These are phyloP conservation scores for Trichoderma sp. DNA, from an alignment of 2,329 filamentous ascomycete species.

Conservation along the genomic window DNA sequence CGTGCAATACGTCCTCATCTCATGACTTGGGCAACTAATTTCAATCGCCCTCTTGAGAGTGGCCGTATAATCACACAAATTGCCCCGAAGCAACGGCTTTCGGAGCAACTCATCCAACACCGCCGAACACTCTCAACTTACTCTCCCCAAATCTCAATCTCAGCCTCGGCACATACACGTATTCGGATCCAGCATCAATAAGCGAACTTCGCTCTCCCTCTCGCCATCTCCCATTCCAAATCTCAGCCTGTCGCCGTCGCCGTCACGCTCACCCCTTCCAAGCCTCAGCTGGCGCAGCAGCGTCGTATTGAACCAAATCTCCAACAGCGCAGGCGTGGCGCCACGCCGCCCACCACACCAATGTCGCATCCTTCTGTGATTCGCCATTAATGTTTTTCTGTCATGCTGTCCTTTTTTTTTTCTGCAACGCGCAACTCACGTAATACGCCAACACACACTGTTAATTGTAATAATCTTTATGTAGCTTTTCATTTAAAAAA, in stretches of 20 bases:
- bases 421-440: not conserved
- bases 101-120: conserved; percentile 5
- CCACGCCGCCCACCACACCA: not conserved
- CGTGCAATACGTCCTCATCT: not conserved
- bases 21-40: not conserved
- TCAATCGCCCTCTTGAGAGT: not conserved
- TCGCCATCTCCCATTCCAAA: not conserved
- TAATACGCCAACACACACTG: not conserved
- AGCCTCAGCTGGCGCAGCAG: not conserved
- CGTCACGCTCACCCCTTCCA: not conserved
- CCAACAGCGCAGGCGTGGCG: not conserved
- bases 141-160: not conserved
- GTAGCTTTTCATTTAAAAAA: not conserved
- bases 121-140: not conserved
- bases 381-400: not conserved
- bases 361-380: not conserved
- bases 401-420: not conserved
- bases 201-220: not conserved
- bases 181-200: not conserved
- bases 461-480: not conserved
- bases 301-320: not conserved
- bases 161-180: not conserved
- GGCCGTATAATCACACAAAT: not conserved
- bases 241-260: not conserved
- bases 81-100: conserved; percentile 15